phyloP scores from a whole-genome alignment of 805 yeast species.

The Saccharomyces paradoxus region DNA sequence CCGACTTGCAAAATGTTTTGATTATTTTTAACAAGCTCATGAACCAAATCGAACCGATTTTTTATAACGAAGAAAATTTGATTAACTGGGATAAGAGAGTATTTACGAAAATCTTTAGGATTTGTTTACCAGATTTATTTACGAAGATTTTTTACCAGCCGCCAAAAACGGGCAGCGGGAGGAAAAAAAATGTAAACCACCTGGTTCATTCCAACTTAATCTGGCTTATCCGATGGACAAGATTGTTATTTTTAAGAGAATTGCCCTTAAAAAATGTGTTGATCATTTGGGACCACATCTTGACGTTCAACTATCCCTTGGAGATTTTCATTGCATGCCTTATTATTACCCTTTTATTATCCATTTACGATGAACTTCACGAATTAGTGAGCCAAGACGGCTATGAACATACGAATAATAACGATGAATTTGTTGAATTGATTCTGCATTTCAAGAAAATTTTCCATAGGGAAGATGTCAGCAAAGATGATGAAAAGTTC shows the following conservation, averaged over 20 bases:
- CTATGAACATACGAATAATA: constrained; percentile 14
- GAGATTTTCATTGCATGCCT: constrained; percentile 18
- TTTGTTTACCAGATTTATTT: constrained; percentile 14
- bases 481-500: constrained; percentile 10
- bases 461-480: constrained; percentile 3
- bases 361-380: constrained; percentile 12
- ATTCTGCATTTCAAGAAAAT: constrained; percentile 17
- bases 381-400: constrained; percentile 11
- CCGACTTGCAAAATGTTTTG: constrained; percentile 11
- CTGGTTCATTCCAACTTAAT: constrained; percentile 16
- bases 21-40: constrained; percentile 22
- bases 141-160: constrained; percentile 6
- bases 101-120: constrained; percentile 17
- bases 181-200: constrained; percentile 2
- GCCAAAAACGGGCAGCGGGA: constrained; percentile 1
- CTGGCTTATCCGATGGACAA: constrained; percentile 31
- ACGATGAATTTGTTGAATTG: constrained; percentile 24
- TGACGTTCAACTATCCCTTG: constrained; percentile 21
- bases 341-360: constrained; percentile 18
- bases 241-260: constrained; percentile 27
- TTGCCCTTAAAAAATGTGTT: constrained; percentile 17
- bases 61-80: constrained; percentile 21
- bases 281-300: constrained; percentile 28
- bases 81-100: constrained; percentile 20
- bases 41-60: constrained; percentile 19